phyloP scores from a whole-genome alignment of 306 rosid species.

The Corylus avellana region DNA sequence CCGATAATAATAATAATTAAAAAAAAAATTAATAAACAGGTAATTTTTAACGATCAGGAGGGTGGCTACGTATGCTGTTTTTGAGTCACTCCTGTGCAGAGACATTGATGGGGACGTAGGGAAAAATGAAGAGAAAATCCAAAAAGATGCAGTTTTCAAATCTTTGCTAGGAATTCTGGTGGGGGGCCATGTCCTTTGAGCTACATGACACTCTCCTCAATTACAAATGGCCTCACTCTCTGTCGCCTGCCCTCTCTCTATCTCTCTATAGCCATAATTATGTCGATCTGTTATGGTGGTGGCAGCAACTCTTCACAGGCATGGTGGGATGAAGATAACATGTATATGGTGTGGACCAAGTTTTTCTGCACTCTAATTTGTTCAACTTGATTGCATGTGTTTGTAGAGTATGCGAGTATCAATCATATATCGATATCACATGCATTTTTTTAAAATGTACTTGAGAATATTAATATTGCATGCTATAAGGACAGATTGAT shows the following conservation, averaged over 20 bases:
- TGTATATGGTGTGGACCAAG: not conserved
- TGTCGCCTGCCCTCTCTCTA: conserved; percentile 12
- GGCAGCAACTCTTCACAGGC: conserved; percentile 26
- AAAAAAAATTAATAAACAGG: not conserved
- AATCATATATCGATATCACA: too few relatives aligned
- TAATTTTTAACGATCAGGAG: conserved; percentile 50
- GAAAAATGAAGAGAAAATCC: conserved; percentile 39
- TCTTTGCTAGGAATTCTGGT: conserved; percentile 25
- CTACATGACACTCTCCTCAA: conserved; percentile 29
- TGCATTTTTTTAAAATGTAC: too few relatives aligned
- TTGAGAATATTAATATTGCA: too few relatives aligned
- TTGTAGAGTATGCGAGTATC: too few relatives aligned
- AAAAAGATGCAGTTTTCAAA: conserved; percentile 51
- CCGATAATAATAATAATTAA: too few relatives aligned
- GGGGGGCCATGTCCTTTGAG: conserved; percentile 42
- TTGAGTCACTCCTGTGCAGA: conserved; percentile 52
- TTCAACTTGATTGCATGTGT: too few relatives aligned
- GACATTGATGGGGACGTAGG: conserved; percentile 45
- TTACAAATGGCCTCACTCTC: conserved; percentile 27
- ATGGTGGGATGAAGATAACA: conserved; percentile 2
- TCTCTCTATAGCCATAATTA: conserved; percentile 10
- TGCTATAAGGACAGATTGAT: too few relatives aligned
- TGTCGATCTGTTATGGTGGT: conserved; percentile 29
- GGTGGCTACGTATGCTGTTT: conserved; percentile 62
- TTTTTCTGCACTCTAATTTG: too few relatives aligned